Conservation (phyloP, 129 eudicot genomes). For the Arctium lappa region DNA sequence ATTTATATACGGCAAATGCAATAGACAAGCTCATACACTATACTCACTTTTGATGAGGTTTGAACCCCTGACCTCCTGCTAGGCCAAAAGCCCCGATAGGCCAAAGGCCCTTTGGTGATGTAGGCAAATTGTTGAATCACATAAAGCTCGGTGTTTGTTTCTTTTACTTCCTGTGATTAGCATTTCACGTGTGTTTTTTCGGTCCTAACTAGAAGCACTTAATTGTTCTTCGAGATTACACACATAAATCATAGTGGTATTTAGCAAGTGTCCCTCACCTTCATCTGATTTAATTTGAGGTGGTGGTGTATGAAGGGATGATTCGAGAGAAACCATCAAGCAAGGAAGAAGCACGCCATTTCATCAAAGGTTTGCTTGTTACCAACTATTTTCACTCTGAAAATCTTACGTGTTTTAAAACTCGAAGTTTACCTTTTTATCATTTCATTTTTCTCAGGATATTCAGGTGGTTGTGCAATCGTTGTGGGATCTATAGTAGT, state of each 20-base stretch:
- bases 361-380: slow-evolving; percentile 61
- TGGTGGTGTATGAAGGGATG: slow-evolving; percentile 87
- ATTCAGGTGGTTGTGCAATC: slow-evolving; percentile 75
- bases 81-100: too few relatives aligned
- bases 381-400: background rate
- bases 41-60: too few relatives aligned
- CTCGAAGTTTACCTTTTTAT: background rate
- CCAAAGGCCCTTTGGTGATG: background rate
- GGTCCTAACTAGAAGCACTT: background rate
- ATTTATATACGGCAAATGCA: too few relatives aligned
- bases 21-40: too few relatives aligned
- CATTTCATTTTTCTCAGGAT: slow-evolving; percentile 39
- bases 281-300: slow-evolving; percentile 68
- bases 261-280: slow-evolving; percentile 30
- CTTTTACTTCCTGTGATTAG: background rate
- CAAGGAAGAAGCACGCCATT: slow-evolving; percentile 89
- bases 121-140: background rate
- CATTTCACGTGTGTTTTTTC: background rate
- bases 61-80: too few relatives aligned
- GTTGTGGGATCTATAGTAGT: slow-evolving; percentile 92
- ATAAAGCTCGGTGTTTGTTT: background rate
- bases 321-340: slow-evolving; percentile 90
- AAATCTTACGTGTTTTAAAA: background rate
- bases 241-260: background rate
- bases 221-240: background rate